Evolutionary conservation across 345 rosid genomes (phyloP), one percentile per base, ranked within the genome.

Genomic region (Moricandia moricandioides): DNA sequence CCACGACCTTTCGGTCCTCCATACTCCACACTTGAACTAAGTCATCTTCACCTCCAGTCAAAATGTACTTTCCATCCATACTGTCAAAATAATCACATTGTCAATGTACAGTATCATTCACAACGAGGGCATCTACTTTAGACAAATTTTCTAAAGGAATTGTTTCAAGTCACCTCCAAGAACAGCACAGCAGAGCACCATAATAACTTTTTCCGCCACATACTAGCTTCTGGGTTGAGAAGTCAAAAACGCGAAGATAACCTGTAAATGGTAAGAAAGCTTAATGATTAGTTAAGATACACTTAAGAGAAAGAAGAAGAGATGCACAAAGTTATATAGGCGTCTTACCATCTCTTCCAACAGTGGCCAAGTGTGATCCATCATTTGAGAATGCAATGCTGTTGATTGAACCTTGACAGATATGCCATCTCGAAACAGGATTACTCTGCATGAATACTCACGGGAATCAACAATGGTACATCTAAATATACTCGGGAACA

Each of bases 41-140:
- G 82, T 96, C 99, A 79, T 96, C 99, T 85, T 96, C 99, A 67
- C 99, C 99, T 55, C 99, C 99, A 14, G 98, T 89, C 83, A 96
- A 83, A 75, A 96, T 82, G 81, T 96, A 96, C 75, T 96, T 96
- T 43, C 95, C 98, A 80, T 96, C 99, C 89, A 82, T 81, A 80
- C 99, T 96, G 95, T 81, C 82, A 77, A 82, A 72, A 37, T 18
- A 55, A 78, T 37, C 11, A 37, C 18, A 4, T 56, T 39, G 61
- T 77, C 55, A 76, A 33, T 40, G 65, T 16, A 56, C 21, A 9
- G 4, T 26, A 11, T 27, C 61, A 69, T 45, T 43, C 12, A n/a
- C n/a, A n/a, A n/a, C n/a, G n/a, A n/a, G n/a, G 52, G 24, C 24
- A 21, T 21, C 24, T 21, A 21, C 24, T 21, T 21, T 21, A 21